phyloP scores from a whole-genome alignment of 164 flowering plant species.

The Vitis amurensis region DNA sequence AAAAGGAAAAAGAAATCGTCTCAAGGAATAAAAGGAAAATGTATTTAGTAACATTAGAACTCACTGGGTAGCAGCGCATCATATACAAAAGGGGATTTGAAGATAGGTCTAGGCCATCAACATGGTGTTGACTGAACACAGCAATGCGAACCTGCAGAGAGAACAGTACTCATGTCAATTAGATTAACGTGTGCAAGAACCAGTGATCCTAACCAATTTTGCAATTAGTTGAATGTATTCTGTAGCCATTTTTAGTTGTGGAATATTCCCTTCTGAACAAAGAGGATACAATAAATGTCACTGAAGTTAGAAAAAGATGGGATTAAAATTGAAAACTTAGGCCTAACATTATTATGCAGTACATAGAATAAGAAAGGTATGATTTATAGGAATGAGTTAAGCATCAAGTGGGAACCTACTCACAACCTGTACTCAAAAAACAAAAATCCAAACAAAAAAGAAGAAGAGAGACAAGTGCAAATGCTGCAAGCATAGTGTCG shows the following conservation, averaged over 20 bases:
- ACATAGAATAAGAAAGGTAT: not conserved
- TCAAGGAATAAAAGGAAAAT: not conserved
- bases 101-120: constrained; percentile 91
- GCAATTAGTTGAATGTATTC: not conserved
- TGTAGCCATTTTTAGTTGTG: not conserved
- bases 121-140: constrained; percentile 98
- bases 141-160: constrained; percentile 90
- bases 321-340: not conserved
- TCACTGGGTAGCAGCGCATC: constrained; percentile 99
- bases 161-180: constrained; percentile 8
- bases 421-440: too few relatives aligned
- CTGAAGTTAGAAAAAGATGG: not conserved
- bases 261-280: not conserved
- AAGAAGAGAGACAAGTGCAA: too few relatives aligned
- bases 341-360: not conserved
- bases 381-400: too few relatives aligned
- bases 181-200: not conserved
- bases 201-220: not conserved
- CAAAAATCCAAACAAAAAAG: too few relatives aligned
- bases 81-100: constrained; percentile 95
- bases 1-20: not conserved
- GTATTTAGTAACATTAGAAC: constrained; percentile 25
- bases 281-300: not conserved
- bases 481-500: too few relatives aligned
- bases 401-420: too few relatives aligned